phyloP scores from a whole-genome alignment of 345 rosid species.

The Luvunga scandens region DNA sequence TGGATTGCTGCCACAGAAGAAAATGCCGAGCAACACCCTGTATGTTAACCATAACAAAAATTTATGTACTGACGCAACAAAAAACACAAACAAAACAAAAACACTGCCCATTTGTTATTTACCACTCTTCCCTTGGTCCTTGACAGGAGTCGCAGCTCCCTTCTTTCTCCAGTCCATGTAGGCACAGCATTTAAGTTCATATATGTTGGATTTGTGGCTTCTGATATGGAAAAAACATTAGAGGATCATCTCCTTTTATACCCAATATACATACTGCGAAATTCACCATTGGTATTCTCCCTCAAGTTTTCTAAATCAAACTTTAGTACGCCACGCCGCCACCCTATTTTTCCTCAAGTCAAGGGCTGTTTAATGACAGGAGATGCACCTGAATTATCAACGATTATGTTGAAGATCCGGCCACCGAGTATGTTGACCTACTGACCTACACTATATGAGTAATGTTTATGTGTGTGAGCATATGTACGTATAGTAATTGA shows the following conservation, averaged over 20 bases:
- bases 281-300: too few species aligned
- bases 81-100: neutral
- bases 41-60: neutral
- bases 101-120: neutral
- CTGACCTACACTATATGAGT: too few species aligned
- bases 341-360: too few species aligned
- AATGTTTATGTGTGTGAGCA: too few species aligned
- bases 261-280: slow-evolving; percentile 39
- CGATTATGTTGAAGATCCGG: neutral
- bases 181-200: slow-evolving; percentile 26
- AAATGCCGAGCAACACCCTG: slow-evolving; percentile 70
- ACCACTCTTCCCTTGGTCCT: slow-evolving; percentile 47
- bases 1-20: slow-evolving; percentile 59
- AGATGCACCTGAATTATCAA: neutral
- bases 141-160: slow-evolving; percentile 43
- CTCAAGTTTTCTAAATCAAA: too few species aligned
- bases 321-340: too few species aligned
- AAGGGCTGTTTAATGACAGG: too few species aligned
- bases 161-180: slow-evolving; percentile 38
- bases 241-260: slow-evolving; percentile 13
- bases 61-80: neutral
- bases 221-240: neutral
- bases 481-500: too few species aligned
- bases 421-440: too few species aligned
- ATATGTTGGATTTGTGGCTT: slow-evolving; percentile 9